Evolutionary conservation across 2,329 filamentous ascomycete species (phyloP).

Genomic region (Aspergillus clavatus): DNA sequence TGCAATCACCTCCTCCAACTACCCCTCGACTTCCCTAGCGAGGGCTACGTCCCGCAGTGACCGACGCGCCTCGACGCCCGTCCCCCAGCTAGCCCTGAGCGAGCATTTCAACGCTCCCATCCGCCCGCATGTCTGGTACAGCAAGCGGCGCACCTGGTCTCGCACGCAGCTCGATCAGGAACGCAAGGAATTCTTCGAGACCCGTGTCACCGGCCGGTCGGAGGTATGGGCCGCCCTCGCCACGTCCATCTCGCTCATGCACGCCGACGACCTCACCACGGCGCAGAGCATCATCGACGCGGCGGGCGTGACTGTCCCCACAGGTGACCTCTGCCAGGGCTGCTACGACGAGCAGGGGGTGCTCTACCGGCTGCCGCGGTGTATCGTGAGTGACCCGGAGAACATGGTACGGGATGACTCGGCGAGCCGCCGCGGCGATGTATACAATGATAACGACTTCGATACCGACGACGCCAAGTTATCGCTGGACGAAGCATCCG

Average conservation of each 20-base stretch:
- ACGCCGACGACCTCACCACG: conserved; percentile 57
- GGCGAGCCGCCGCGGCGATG: conserved; percentile 18
- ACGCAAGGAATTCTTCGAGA: conserved; percentile 83
- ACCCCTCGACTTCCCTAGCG: conserved; percentile 9
- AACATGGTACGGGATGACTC: conserved; percentile 44
- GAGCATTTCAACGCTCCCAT: conserved; percentile 69
- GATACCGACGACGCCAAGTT: conserved; percentile 31
- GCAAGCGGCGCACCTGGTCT: conserved; percentile 64
- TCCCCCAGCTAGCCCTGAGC: conserved; percentile 28
- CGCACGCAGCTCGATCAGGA: conserved; percentile 64
- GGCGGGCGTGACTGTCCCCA: conserved; percentile 68
- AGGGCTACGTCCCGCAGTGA: conserved; percentile 5
- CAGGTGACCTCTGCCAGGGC: conserved; percentile 66
- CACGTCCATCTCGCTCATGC: conserved; percentile 63
- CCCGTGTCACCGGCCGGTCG: conserved; percentile 67
- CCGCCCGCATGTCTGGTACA: conserved; percentile 61
- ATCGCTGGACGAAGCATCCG: conserved; percentile 36
- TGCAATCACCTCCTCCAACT: conserved; percentile 12
- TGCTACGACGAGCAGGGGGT: conserved; percentile 68
- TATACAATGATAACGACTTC: conserved; percentile 21
- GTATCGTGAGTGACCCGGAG: conserved; percentile 63
- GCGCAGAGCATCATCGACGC: conserved; percentile 79
- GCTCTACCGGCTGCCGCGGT: conserved; percentile 64
- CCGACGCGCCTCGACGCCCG: conserved; percentile 9
- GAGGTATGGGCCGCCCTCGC: conserved; percentile 78